Conservation (phyloP, 202 grass and related monocot species). For the Zoysia matrella region DNA sequence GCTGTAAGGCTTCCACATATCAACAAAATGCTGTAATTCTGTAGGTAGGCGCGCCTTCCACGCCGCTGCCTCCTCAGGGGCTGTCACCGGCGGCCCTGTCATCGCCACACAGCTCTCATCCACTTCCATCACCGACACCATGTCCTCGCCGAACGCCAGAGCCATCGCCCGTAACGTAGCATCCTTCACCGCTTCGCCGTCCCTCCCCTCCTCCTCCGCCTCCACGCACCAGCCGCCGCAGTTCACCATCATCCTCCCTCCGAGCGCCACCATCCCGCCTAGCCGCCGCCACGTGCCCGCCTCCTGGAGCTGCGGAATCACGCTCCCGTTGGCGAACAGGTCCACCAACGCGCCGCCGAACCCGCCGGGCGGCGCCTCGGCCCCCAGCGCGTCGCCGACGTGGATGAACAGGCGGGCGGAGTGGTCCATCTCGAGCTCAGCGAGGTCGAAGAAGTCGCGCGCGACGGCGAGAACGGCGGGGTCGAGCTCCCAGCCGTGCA, state of each 20-base stretch:
- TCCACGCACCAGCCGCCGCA: conserved; percentile 77
- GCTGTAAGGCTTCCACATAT: conserved; percentile 55
- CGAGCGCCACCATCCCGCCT: conserved; percentile 37
- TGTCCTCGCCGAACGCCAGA: conserved; percentile 53
- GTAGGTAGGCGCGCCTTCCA: conserved; percentile 67
- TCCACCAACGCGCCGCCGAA: conserved; percentile 78
- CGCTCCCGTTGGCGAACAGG: conserved; percentile 73
- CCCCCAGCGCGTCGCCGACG: conserved; percentile 63
- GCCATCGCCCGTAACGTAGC: conserved; percentile 62
- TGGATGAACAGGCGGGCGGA: conserved; percentile 48
- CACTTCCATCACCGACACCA: conserved; percentile 59
- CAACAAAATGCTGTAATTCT: conserved; percentile 53
- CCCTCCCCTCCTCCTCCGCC: conserved; percentile 66
- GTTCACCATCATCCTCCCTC: conserved; percentile 78
- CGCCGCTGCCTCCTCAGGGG: conserved; percentile 22
- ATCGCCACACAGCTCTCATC: conserved; percentile 75
- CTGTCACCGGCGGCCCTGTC: conserved; percentile 43
- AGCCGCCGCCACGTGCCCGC: conserved; percentile 54
- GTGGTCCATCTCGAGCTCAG: conserved; percentile 61
- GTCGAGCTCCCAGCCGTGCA: conserved; percentile 77
- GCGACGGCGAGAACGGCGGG: conserved; percentile 66
- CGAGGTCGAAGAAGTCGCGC: conserved; percentile 75
- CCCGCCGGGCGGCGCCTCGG: conserved; percentile 45
- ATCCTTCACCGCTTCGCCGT: conserved; percentile 66
- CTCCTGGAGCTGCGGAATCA: conserved; percentile 77